Base-by-base conservation (phyloP, 352 stramenopile genomes). In the Blastocystis sp. region DNA sequence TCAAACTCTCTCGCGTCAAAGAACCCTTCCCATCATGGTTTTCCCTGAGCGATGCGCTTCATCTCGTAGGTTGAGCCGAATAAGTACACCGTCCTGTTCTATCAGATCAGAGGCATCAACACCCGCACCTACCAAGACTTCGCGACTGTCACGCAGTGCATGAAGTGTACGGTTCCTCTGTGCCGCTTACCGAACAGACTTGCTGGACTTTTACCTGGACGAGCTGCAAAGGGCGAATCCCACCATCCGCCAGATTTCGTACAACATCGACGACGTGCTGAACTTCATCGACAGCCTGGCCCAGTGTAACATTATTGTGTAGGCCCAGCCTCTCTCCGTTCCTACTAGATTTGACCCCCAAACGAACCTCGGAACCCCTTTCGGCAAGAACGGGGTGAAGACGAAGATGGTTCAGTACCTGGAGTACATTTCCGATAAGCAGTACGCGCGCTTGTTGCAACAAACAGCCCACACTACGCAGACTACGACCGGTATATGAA, bases 201-300 rank as follows among this genome's bases (percentile, higher is more conserved):
- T 77, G 28, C 28, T 52, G 34, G 67, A 77, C 23, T 59, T 43
- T 2, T 77, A 53, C 56, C 19, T 59, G 23, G 41, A 77, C 5
- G 67, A 77, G 56, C 40, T 77, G 67, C 34, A 77, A 23, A 52
- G 67, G 56, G 9, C 45, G 67, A 77, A 77, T 77, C 67, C 67
- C 21, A 10, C 21, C 34, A 59, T 77, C 4, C 28, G 19, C 34
- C 67, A 77, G 7, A 77, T 77, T 5, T 59, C 14, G 4, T 77
- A 77, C 45, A 34, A 28, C 2, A 38, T 77, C 1, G 56, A 59
- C n/a, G 67, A 77, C 52, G 56, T 77, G 2, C 45, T 77, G 21
- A 77, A 77, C 45, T 77, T 53, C 52, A 48, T 77, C 23, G 67
- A 77, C 45, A 61, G 23, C 1, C 28, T 77, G 34, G 45, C 4